A percentile compares a stretch with the other conserved stretches of the same genome.
These are phyloP conservation scores for Phytophthora tubulina DNA, from an alignment of 352 stramenopile species.

Conservation along the genomic window DNA sequence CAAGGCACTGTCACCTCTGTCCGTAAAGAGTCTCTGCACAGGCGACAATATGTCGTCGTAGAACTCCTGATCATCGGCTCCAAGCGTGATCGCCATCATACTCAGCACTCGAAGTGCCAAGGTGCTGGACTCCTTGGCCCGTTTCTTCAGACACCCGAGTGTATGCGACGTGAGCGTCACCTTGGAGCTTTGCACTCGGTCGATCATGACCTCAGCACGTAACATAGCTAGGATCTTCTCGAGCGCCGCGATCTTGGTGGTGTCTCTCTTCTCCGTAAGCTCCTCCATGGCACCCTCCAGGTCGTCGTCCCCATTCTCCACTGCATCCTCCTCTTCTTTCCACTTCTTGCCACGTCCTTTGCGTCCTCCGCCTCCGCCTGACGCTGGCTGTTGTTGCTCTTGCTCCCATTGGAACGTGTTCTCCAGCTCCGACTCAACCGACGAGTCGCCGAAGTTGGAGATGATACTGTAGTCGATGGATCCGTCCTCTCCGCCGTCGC, in stretches of 20 bases:
- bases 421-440: conserved; percentile 71
- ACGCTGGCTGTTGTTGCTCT: conserved; percentile 23
- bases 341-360: conserved; percentile 46
- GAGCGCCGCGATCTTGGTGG: conserved; percentile 64
- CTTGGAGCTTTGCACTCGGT: conserved; percentile 52
- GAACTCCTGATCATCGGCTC: conserved; percentile 60
- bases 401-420: conserved; percentile 61
- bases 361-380: conserved; percentile 13
- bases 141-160: conserved; percentile 68
- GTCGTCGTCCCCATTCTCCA: conserved; percentile 39
- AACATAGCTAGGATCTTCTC: conserved; percentile 63
- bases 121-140: conserved; percentile 57
- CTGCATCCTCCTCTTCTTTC: conserved; percentile 46
- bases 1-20: conserved; percentile 51
- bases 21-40: conserved; percentile 57
- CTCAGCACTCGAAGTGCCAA: conserved; percentile 58
- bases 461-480: conserved; percentile 46
- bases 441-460: conserved; percentile 51
- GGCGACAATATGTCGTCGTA: conserved; percentile 56
- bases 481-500: conserved; percentile 32
- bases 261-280: conserved; percentile 72
- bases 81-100: conserved; percentile 66
- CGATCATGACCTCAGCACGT: conserved; percentile 47
- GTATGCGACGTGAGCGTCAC: conserved; percentile 51
- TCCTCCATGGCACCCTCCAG: conserved; percentile 65